Conservation (phyloP, 495 filamentous ascomycete species). For the Penicillium macrosclerotiorum region DNA sequence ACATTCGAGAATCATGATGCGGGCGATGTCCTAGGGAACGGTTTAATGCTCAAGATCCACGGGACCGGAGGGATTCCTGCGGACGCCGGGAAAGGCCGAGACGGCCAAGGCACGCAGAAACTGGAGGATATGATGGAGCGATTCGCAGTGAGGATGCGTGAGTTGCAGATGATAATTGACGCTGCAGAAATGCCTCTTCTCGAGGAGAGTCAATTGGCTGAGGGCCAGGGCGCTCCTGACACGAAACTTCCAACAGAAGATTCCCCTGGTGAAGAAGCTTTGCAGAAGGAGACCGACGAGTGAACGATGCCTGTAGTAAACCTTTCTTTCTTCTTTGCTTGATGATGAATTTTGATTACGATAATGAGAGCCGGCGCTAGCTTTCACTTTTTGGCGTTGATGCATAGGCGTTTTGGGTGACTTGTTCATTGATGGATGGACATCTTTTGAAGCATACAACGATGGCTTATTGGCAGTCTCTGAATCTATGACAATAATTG, state of each 20-base stretch:
- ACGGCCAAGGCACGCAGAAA: conserved; percentile 34
- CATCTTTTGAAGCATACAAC: too few species aligned
- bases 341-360: too few species aligned
- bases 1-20: conserved; percentile 54
- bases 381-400: too few species aligned
- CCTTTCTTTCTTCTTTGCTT: too few species aligned
- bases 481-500: too few species aligned
- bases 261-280: too few species aligned
- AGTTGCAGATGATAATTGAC: conserved; percentile 47
- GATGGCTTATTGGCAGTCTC: too few species aligned
- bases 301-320: too few species aligned
- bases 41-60: conserved; percentile 67
- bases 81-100: conserved; percentile 28
- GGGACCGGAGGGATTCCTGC: conserved; percentile 44
- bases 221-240: background rate
- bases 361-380: too few species aligned
- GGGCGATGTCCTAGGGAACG: conserved; percentile 26
- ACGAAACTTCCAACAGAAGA: background rate
- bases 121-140: conserved; percentile 59
- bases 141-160: conserved; percentile 64
- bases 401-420: too few species aligned
- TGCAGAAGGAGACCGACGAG: too few species aligned
- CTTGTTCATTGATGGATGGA: too few species aligned
- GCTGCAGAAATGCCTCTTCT: conserved; percentile 14
- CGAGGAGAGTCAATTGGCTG: background rate